Base-by-base conservation (phyloP, 2,329 filamentous ascomycete genomes). In the Cladosporium sp. region DNA sequence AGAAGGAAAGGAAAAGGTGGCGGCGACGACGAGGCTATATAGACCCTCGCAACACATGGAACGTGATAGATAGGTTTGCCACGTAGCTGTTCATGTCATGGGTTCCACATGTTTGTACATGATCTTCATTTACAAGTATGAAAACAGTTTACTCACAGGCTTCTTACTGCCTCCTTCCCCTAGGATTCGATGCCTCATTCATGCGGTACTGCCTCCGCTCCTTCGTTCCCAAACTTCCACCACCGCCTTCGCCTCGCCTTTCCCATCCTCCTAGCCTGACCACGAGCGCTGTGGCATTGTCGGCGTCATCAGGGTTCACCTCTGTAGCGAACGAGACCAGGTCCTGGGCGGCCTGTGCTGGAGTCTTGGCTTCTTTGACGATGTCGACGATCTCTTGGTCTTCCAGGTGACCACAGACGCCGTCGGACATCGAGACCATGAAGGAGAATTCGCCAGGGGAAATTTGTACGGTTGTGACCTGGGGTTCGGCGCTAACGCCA, bases 321-420 rank as follows among this genome's bases (percentile, higher is more conserved):
- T 97, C 94, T 0, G 90, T 94, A 0, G 93, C 92, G 73, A 94
- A 97, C 58, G 85, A 84, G 28, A 96, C 90, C 7, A 99, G 84
- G 61, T 88, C 85, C 60, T 82, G 82, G 1, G 91, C 86, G 3
- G 87, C 94, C 71, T 96, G 85, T 66, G 96, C 93, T 0, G 94
- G 94, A 0, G 93, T 97, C 69, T 82, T 87, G 5, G 92, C 90
- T 75, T 99, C 94, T 74, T 97, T 97, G 68, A 97, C 82, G 34
- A 97, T 86, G 71, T 99, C 94, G 30, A 97, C 92, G 62, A 97
- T 91, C 76, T 99, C 94, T 76, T 97, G 93, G 70, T 99, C 94
- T 58, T 83, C 85, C 20, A 97, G 78, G 15, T 89, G 89, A 6
- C 90, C 93, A 19, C 88, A 93, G 9, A 99, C 86, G 25, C 94